Evolutionary conservation across 2,329 filamentous ascomycete species (phyloP).

Genomic region (Stromatinia cepivora): DNA sequence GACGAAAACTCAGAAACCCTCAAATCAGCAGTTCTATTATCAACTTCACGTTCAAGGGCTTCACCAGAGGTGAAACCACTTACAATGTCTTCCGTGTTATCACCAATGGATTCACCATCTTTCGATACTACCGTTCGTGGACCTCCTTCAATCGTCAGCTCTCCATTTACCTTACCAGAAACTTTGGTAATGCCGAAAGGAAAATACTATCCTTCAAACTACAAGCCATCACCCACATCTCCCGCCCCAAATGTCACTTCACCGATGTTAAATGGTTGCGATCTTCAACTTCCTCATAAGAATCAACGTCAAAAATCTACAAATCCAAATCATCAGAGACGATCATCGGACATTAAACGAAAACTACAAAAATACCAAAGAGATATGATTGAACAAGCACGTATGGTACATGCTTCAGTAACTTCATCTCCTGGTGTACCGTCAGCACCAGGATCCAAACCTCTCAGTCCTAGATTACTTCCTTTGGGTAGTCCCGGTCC

Average conservation of each 20-base stretch:
- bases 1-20: constrained; percentile 47
- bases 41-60: constrained; percentile 32
- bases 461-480: constrained; percentile 50
- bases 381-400: constrained; percentile 61
- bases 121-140: constrained; percentile 19
- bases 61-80: constrained; percentile 40
- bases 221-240: constrained; percentile 44
- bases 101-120: constrained; percentile 24
- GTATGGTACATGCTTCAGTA: constrained; percentile 43
- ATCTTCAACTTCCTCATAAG: constrained; percentile 34
- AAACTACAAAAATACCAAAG: constrained; percentile 59
- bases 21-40: constrained; percentile 19
- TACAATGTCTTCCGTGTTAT: constrained; percentile 33
- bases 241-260: constrained; percentile 30
- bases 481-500: constrained; percentile 60
- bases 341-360: constrained; percentile 51
- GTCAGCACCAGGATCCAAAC: constrained; percentile 43
- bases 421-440: constrained; percentile 37
- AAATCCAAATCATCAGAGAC: constrained; percentile 43
- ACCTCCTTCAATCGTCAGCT: constrained; percentile 21
- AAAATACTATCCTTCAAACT: constrained; percentile 65
- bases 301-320: constrained; percentile 36
- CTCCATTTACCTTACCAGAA: constrained; percentile 26
- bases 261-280: constrained; percentile 32
- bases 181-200: constrained; percentile 51